Conservation (phyloP, 768 basidiomycete species). For the Xerocomellus intermedius region DNA sequence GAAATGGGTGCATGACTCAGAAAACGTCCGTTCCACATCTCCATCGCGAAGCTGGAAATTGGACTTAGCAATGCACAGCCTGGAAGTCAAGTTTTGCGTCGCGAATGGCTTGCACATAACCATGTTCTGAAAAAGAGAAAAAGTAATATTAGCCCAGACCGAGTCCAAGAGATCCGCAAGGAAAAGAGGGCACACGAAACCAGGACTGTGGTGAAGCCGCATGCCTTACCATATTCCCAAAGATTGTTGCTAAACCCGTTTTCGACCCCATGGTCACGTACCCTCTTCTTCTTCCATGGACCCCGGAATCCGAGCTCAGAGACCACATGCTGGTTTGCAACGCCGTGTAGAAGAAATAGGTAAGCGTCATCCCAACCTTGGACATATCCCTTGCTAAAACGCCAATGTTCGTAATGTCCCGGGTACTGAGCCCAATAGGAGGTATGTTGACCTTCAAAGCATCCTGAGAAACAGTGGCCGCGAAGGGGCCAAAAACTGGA, state of each 20-base stretch:
- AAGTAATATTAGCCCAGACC: background rate
- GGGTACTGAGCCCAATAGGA: conserved; percentile 47
- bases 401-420: conserved; percentile 62
- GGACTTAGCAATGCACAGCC: conserved; percentile 30
- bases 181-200: background rate
- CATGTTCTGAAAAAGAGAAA: conserved; percentile 47
- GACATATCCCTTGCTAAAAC: conserved; percentile 64
- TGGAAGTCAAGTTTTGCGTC: conserved; percentile 41
- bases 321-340: conserved; percentile 25
- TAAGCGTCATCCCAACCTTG: conserved; percentile 74
- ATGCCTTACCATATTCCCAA: conserved; percentile 65
- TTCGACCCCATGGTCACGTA: conserved; percentile 42
- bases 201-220: background rate
- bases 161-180: background rate
- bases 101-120: conserved; percentile 55
- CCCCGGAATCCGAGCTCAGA: conserved; percentile 65
- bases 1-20: background rate
- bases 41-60: background rate
- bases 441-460: conserved; percentile 36
- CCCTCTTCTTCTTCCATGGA: conserved; percentile 53
- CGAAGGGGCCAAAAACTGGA: conserved; percentile 6
- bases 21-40: background rate
- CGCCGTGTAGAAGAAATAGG: conserved; percentile 44
- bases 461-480: conserved; percentile 16
- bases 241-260: conserved; percentile 40